Percentiles rank a stretch among this genome's conserved stretches.
These are phyloP conservation scores for Trametes cinnabarina DNA, from an alignment of 768 basidiomycete species.

Conservation along the genomic window DNA sequence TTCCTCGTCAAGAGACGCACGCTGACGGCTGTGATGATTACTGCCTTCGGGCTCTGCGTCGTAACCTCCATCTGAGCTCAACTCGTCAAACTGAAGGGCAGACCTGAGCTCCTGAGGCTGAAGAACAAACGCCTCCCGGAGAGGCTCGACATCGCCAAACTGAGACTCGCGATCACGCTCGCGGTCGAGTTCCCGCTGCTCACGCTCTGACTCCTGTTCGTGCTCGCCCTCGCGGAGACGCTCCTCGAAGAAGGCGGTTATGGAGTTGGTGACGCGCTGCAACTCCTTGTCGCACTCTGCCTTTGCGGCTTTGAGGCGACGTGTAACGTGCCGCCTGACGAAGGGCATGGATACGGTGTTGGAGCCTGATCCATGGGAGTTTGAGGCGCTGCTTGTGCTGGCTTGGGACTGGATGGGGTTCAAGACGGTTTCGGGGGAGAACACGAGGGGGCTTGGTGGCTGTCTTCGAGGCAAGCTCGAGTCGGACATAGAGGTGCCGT, in stretches of 20 bases:
- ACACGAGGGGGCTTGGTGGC: conserved; percentile 79
- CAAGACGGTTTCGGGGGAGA: conserved; percentile 64
- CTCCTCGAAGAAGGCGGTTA: conserved; percentile 94
- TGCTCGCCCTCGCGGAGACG: conserved; percentile 76
- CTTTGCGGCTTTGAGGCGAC: conserved; percentile 91
- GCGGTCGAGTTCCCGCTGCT: conserved; percentile 45
- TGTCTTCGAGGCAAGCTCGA: conserved; percentile 34
- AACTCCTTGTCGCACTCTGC: conserved; percentile 96
- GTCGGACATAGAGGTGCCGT: conserved; percentile 34
- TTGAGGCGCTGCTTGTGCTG: conserved; percentile 32
- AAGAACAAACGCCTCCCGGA: conserved; percentile 61
- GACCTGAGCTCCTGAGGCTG: conserved; percentile 57
- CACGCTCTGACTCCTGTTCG: conserved; percentile 60
- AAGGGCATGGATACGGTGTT: conserved; percentile 91
- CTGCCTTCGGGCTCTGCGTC: conserved; percentile 70
- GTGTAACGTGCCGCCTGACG: conserved; percentile 88
- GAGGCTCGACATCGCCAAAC: conserved; percentile 30
- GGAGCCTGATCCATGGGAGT: conserved; percentile 47
- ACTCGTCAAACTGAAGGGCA: conserved; percentile 63
- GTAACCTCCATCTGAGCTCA: conserved; percentile 79
- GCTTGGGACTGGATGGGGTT: conserved; percentile 45
- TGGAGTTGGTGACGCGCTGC: conserved; percentile 87
- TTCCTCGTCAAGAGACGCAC: conserved; percentile 60
- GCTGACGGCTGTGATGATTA: conserved; percentile 58
- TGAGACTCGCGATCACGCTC: conserved; percentile 61